These are phyloP conservation scores for Arthrobotrys musiformis DNA, from an alignment of 2,329 filamentous ascomycete species.

Conservation along the genomic window DNA sequence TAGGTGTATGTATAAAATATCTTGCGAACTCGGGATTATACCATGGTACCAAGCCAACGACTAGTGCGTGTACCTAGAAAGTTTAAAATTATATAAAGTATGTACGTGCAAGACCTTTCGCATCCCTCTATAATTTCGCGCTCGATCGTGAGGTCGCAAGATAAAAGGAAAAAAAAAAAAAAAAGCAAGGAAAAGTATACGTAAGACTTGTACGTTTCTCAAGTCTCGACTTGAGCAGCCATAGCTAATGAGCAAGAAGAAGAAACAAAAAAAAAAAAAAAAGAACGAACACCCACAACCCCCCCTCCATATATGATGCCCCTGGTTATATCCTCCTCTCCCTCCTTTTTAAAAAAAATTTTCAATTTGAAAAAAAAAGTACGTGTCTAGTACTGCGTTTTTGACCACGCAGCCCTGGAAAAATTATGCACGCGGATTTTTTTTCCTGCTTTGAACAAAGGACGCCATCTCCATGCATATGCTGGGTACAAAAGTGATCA, in stretches of 20 bases:
- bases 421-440: constrained; percentile 17
- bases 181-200: too few relatives aligned
- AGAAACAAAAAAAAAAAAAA: background rate
- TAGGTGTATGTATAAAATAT: too few relatives aligned
- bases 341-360: constrained; percentile 12
- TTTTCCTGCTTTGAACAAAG: constrained; percentile 31
- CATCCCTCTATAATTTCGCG: background rate
- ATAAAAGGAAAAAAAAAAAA: background rate
- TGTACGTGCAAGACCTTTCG: background rate
- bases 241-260: background rate
- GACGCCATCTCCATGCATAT: constrained; percentile 48
- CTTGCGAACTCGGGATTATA: too few relatives aligned
- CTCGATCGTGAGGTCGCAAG: background rate
- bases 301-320: background rate
- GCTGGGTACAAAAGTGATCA: constrained; percentile 45
- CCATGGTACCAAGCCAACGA: too few relatives aligned
- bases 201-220: background rate
- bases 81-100: background rate
- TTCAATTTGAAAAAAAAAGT: constrained; percentile 9
- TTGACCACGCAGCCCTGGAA: background rate
- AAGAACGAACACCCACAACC: constrained; percentile 12
- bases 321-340: constrained; percentile 36
- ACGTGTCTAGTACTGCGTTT: background rate
- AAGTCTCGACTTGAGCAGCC: background rate
- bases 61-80: background rate